Conservation (phyloP, 805 yeast genomes). For the Maudiozyma barnettii region DNA sequence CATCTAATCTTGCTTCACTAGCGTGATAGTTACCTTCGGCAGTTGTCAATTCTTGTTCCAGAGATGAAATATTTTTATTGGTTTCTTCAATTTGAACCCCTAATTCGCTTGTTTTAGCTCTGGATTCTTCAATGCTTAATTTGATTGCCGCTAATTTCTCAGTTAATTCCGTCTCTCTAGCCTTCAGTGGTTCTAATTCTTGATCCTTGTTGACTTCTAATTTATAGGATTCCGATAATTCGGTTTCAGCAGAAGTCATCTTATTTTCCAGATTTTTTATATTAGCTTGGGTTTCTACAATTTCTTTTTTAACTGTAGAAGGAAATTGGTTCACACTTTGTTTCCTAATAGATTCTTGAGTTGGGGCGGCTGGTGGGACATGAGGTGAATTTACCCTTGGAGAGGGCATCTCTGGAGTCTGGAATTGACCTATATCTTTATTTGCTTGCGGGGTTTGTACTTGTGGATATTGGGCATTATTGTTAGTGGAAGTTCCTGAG, state of each 20-base stretch:
- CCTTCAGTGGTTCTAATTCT: slow-evolving; percentile 16
- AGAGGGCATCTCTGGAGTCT: neutral
- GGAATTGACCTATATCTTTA: neutral
- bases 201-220: slow-evolving; percentile 51
- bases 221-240: slow-evolving; percentile 69
- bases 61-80: slow-evolving; percentile 33
- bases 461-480: slow-evolving; percentile 3
- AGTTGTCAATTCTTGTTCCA: slow-evolving; percentile 62
- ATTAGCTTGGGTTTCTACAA: slow-evolving; percentile 1
- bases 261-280: slow-evolving; percentile 45
- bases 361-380: neutral
- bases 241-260: slow-evolving; percentile 56
- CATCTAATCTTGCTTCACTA: slow-evolving; percentile 52
- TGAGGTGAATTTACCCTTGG: neutral
- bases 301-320: neutral
- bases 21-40: slow-evolving; percentile 74
- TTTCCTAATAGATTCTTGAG: neutral
- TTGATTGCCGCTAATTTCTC: slow-evolving; percentile 3
- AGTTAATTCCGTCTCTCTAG: slow-evolving; percentile 1
- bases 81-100: slow-evolving; percentile 3
- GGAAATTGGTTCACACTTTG: neutral
- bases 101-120: neutral
- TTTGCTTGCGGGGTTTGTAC: neutral
- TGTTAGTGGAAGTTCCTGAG: neutral
- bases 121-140: slow-evolving; percentile 1